phyloP scores from a whole-genome alignment of 768 basidiomycete species.

The Cystoderma amianthinum region DNA sequence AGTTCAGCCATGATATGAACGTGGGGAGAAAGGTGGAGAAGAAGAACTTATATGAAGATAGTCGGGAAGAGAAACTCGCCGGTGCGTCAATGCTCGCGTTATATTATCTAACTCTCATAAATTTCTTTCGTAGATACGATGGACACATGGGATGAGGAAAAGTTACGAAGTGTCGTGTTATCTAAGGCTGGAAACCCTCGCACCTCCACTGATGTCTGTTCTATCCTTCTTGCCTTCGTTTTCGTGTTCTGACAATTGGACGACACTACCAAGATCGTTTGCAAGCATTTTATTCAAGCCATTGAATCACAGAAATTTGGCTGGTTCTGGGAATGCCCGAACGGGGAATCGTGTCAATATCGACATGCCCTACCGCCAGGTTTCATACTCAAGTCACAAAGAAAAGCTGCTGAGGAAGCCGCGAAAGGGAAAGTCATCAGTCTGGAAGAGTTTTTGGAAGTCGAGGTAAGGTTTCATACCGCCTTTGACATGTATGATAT shows the following conservation, averaged over 20 bases:
- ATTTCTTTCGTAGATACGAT: conserved; percentile 66
- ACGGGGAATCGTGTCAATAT: conserved; percentile 86
- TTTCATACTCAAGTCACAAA: conserved; percentile 91
- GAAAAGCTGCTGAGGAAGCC: conserved; percentile 85
- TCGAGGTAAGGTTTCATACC: conserved; percentile 67
- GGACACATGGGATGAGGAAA: conserved; percentile 97
- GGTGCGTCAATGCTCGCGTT: conserved; percentile 37
- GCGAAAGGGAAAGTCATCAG: conserved; percentile 87
- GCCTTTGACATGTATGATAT: not conserved
- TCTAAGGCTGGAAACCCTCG: conserved; percentile 87
- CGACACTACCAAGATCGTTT: conserved; percentile 70
- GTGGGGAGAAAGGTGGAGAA: conserved; percentile 91
- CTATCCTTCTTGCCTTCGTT: conserved; percentile 1
- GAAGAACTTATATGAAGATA: conserved; percentile 90
- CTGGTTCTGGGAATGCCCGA: conserved; percentile 96
- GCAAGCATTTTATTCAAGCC: conserved; percentile 95
- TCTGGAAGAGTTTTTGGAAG: conserved; percentile 95
- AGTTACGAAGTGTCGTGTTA: conserved; percentile 79
- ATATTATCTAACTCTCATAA: conserved; percentile 1
- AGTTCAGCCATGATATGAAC: conserved; percentile 92
- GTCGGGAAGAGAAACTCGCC: conserved; percentile 68
- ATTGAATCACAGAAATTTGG: conserved; percentile 92
- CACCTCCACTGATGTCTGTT: conserved; percentile 81
- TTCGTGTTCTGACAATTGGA: not conserved
- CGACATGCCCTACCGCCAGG: conserved; percentile 94